Conservation (phyloP, 2,329 filamentous ascomycete species). For the Diplodia mutila region DNA sequence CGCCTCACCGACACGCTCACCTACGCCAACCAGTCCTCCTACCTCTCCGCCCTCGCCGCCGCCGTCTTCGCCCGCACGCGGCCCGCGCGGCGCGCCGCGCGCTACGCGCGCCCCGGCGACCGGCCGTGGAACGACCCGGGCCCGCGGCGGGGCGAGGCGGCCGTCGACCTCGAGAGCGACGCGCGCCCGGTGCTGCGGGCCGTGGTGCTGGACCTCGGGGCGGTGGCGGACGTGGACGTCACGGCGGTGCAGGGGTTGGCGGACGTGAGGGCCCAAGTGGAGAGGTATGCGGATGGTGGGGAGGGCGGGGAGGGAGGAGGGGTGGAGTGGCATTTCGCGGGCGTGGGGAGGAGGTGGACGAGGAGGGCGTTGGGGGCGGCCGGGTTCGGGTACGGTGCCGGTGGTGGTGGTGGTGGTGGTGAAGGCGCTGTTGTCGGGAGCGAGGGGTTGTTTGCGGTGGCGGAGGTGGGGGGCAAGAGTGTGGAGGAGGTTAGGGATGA, state of each 20-base stretch:
- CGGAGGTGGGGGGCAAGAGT: constrained; percentile 31
- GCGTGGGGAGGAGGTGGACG: constrained; percentile 91
- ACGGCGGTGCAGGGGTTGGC: constrained; percentile 91
- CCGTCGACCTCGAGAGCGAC: constrained; percentile 46
- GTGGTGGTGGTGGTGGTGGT: neutral
- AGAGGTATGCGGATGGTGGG: constrained; percentile 68
- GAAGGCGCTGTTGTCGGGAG: neutral
- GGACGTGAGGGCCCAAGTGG: constrained; percentile 91
- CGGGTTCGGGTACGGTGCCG: constrained; percentile 74
- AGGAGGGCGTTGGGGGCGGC: constrained; percentile 85
- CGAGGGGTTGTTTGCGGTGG: constrained; percentile 18
- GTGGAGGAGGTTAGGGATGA: constrained; percentile 23
- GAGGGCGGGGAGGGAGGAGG: constrained; percentile 62
- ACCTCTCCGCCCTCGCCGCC: constrained; percentile 68
- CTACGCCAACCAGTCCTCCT: constrained; percentile 92
- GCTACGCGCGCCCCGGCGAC: constrained; percentile 64
- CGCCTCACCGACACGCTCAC: constrained; percentile 86
- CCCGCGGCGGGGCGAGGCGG: constrained; percentile 59
- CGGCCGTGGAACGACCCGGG: constrained; percentile 95
- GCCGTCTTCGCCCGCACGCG: constrained; percentile 64
- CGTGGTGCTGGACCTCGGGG: constrained; percentile 87
- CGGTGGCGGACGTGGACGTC: constrained; percentile 90
- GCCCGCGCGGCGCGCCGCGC: constrained; percentile 68
- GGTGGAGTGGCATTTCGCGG: constrained; percentile 89
- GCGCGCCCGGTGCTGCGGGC: constrained; percentile 74